Evolutionary conservation across 805 yeast species (phyloP), one percentile per base, ranked within the genome.

Genomic region (Zygosaccharomyces gambellarensis): DNA sequence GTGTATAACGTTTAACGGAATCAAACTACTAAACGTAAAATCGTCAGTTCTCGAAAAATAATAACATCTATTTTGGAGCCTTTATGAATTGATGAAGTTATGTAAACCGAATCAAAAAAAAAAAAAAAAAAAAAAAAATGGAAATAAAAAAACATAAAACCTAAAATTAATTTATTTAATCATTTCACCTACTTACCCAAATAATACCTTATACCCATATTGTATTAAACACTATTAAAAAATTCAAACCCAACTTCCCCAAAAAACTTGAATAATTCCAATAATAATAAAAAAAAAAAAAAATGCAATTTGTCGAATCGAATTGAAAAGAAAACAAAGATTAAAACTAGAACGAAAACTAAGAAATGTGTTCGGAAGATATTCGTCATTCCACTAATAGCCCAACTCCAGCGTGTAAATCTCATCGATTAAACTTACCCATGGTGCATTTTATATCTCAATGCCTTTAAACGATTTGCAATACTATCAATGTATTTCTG

Each of bases 401-500:
- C 6, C 19, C 17, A 14, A 9, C 17, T 12, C 7, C 6, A 31
- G 12, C 19, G 17, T 12, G 12, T 8, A 34, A 11, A 4, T 14
- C 22, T 14, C 34, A 31, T 31, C 28, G 28, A 8, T 25, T 5
- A 25, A 17, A 34, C 21, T 42, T 39, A 46, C 22, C 42, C 49
- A 22, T 53, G 48, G 36, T 48, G 48, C 48, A 84, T 61, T 73
- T 84, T 88, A 60, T 73, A 75, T 64, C 84, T 78, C 61, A 90
- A 74, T 9, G 84, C 81, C n/a, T 79, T 76, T 57, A 92, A 73
- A 54, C 98, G 75, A 57, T 81, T 84, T 12, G 92, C 87, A 55
- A 92, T 89, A 65, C 95, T 85, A 48, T 80, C 79, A 56, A 90
- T 84, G 62, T 90, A 88, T 66, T 82, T 82, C 63, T 85, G 88